Evolutionary conservation across 208 protist genomes (phyloP).

Genomic region (Trypanosoma brucei): DNA sequence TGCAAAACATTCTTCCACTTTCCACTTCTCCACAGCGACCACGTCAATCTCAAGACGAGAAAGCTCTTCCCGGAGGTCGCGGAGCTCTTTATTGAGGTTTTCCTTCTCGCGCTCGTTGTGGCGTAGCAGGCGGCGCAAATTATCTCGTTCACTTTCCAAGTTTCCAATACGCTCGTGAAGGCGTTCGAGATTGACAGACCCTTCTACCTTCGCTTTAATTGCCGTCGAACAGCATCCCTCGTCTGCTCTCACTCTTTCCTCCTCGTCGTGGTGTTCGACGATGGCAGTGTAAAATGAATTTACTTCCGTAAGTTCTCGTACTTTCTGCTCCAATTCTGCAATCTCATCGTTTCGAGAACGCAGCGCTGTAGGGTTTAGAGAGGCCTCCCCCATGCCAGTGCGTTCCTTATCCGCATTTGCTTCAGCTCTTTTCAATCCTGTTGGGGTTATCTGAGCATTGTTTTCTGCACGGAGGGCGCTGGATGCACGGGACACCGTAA

Average conservation of each 20-base stretch:
- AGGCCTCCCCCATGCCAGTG: background rate
- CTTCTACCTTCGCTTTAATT: constrained; percentile 15
- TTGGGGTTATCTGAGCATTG: background rate
- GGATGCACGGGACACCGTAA: constrained; percentile 12
- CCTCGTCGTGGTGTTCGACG: constrained; percentile 63
- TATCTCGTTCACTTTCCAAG: constrained; percentile 36
- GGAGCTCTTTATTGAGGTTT: constrained; percentile 27
- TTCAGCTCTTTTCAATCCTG: no score
- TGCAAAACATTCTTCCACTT: background rate
- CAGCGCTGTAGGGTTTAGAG: constrained; percentile 16
- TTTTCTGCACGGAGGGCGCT: constrained; percentile 1
- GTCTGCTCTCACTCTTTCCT: constrained; percentile 27
- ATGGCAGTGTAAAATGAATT: constrained; percentile 81
- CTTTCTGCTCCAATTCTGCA: constrained; percentile 43
- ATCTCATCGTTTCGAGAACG: constrained; percentile 49
- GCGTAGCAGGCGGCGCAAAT: constrained; percentile 33
- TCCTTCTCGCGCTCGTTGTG: constrained; percentile 34
- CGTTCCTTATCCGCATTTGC: background rate
- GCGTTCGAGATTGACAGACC: constrained; percentile 15
- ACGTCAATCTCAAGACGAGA: constrained; percentile 43
- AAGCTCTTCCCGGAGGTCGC: constrained; percentile 31
- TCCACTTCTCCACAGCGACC: constrained; percentile 33
- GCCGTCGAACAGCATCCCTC: background rate
- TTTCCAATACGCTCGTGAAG: constrained; percentile 30
- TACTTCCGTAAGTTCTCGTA: constrained; percentile 72